Evolutionary conservation across 192 early-diverging fungal species (phyloP).

Genomic region (Globomyces pollinis-pini): DNA sequence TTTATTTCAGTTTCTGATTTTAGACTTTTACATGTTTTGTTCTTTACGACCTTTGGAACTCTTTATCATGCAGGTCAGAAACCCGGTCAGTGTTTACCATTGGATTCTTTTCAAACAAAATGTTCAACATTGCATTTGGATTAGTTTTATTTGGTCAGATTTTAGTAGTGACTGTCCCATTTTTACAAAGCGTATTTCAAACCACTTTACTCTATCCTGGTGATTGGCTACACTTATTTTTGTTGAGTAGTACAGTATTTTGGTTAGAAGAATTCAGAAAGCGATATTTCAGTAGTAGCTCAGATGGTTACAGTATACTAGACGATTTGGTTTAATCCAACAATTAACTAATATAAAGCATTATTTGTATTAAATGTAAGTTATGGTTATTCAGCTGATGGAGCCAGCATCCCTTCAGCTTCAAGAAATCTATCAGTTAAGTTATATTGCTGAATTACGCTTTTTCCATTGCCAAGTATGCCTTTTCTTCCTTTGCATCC

Average conservation of each 20-base stretch:
- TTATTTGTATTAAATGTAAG: background rate
- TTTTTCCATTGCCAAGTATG: constrained; percentile 21
- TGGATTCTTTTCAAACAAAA: constrained; percentile 79
- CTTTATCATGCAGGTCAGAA: constrained; percentile 80
- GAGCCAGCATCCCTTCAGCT: background rate
- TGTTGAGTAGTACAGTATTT: constrained; percentile 69
- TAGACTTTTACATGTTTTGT: constrained; percentile 97
- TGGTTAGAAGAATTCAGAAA: constrained; percentile 83
- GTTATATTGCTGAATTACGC: background rate
- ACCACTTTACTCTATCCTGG: constrained; percentile 72
- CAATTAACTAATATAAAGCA: no score
- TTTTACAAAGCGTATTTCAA: constrained; percentile 89
- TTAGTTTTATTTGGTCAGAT: constrained; percentile 80
- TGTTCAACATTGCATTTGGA: constrained; percentile 79
- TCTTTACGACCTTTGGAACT: constrained; percentile 94
- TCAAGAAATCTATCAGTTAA: constrained; percentile 11
- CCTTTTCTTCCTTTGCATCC: constrained; percentile 16
- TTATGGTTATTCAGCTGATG: constrained; percentile 11
- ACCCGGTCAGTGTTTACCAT: constrained; percentile 72
- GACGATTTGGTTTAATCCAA: constrained; percentile 1
- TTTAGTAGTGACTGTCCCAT: constrained; percentile 79
- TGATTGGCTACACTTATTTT: constrained; percentile 63
- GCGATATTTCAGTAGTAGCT: background rate
- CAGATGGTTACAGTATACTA: background rate
- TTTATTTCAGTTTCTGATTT: background rate